Conservation (phyloP, 106 monocot species). For the Allium cepa region DNA sequence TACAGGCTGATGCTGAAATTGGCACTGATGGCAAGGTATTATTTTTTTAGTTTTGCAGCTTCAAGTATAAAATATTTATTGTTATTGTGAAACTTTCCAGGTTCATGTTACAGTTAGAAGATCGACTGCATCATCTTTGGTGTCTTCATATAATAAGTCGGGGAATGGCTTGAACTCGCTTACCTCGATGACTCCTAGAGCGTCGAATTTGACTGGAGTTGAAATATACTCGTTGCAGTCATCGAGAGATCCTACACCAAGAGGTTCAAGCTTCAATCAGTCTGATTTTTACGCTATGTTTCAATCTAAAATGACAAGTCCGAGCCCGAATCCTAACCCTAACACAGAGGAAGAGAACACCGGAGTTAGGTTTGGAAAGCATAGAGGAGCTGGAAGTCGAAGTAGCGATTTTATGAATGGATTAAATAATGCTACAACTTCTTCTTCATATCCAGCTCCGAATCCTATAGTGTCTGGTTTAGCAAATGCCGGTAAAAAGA, state of each 20-base stretch:
- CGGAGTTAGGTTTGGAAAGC: constrained; percentile 12
- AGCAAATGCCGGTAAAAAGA: not conserved
- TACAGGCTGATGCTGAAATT: constrained; percentile 45
- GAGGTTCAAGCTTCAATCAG: constrained; percentile 44
- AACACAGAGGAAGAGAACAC: not conserved
- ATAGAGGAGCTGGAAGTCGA: constrained; percentile 16
- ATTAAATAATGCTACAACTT: not conserved
- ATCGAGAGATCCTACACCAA: constrained; percentile 37
- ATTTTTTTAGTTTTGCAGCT: not conserved
- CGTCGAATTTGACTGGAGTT: constrained; percentile 45
- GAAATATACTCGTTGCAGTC: constrained; percentile 43
- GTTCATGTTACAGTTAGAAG: constrained; percentile 32
- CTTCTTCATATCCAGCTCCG: constrained; percentile 15
- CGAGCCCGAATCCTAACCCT: constrained; percentile 4
- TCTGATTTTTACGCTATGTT: constrained; percentile 38
- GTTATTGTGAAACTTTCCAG: not conserved
- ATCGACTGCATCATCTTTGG: constrained; percentile 16
- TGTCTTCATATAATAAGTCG: constrained; percentile 15
- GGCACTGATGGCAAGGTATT: constrained; percentile 22
- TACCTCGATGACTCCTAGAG: constrained; percentile 24
- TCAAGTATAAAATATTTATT: not conserved
- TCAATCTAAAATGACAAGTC: constrained; percentile 9
- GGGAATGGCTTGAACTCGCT: not conserved
- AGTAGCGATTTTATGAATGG: constrained; percentile 24
- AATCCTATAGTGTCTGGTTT: constrained; percentile 21